Conservation (phyloP, 805 yeast genomes). For the Zygosaccharomyces kombuchaensis region DNA sequence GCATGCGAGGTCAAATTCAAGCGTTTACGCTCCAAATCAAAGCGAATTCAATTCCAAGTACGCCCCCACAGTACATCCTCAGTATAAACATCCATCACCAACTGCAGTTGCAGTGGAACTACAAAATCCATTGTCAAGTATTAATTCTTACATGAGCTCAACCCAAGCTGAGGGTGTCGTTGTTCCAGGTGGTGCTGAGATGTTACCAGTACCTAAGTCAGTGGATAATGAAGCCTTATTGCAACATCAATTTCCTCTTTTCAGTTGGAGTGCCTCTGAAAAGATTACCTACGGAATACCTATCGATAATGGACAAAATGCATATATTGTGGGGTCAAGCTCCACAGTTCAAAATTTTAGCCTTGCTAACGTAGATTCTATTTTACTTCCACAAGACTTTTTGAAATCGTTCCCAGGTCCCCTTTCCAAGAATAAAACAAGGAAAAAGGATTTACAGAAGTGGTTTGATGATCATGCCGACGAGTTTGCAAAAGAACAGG, state of each 20-base stretch:
- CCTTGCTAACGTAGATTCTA: slow-evolving; percentile 34
- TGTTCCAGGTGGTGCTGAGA: background rate
- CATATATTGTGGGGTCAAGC: slow-evolving; percentile 32
- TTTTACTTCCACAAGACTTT: slow-evolving; percentile 32
- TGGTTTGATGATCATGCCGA: slow-evolving; percentile 50
- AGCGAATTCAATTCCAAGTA: slow-evolving; percentile 34
- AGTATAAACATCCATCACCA: slow-evolving; percentile 18
- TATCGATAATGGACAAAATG: slow-evolving; percentile 14
- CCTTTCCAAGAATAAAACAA: slow-evolving; percentile 47
- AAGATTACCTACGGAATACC: slow-evolving; percentile 46
- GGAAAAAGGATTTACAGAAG: slow-evolving; percentile 62
- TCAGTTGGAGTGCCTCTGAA: slow-evolving; percentile 55
- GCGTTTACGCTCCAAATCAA: slow-evolving; percentile 31
- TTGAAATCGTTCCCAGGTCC: slow-evolving; percentile 47
- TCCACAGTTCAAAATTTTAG: slow-evolving; percentile 30
- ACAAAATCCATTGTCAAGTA: slow-evolving; percentile 1
- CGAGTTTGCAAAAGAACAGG: slow-evolving; percentile 19
- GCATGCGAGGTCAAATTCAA: slow-evolving; percentile 33
- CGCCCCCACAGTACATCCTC: slow-evolving; percentile 38
- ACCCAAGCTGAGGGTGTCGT: background rate
- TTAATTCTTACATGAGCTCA: slow-evolving; percentile 3
- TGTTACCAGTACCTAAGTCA: slow-evolving; percentile 1
- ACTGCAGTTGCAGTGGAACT: background rate
- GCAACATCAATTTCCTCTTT: slow-evolving; percentile 68
- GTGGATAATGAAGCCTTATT: slow-evolving; percentile 52